These are phyloP conservation scores for Stachybotrys chlorohalonatus DNA, from an alignment of 2,329 filamentous ascomycete genomes.

Conservation along the genomic window DNA sequence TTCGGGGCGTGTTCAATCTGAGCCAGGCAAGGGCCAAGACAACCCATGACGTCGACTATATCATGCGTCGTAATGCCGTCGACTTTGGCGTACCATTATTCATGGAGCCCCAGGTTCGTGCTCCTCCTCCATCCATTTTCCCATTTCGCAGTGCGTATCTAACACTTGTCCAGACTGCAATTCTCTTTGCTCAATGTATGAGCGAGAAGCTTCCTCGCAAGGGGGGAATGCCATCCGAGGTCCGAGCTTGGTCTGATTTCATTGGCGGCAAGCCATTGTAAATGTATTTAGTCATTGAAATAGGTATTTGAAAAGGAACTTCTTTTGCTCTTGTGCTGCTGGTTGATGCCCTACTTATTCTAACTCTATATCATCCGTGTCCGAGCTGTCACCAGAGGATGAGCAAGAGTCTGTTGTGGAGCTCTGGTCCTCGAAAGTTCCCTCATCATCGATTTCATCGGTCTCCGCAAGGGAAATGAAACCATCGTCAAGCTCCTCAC, in stretches of 20 bases:
- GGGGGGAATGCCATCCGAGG: constrained; percentile 84
- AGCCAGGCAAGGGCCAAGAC: constrained; percentile 77
- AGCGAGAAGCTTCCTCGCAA: constrained; percentile 85
- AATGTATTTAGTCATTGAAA: constrained; percentile 11
- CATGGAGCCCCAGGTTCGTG: constrained; percentile 90
- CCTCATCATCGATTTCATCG: too few relatives aligned
- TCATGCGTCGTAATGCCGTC: constrained; percentile 96
- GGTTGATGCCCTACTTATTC: too few relatives aligned
- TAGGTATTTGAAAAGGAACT: too few relatives aligned
- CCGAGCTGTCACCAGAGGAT: too few relatives aligned
- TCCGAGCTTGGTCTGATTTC: constrained; percentile 92
- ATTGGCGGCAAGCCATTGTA: constrained; percentile 78
- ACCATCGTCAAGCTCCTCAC: too few relatives aligned
- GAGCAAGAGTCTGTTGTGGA: too few relatives aligned
- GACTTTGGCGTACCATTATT: constrained; percentile 97
- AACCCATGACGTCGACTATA: constrained; percentile 86
- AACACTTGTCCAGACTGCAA: constrained; percentile 59
- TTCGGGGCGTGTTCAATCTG: constrained; percentile 92
- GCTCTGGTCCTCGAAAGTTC: too few relatives aligned
- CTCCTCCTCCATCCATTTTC: background rate
- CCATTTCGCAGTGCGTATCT: background rate
- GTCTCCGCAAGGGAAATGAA: too few relatives aligned
- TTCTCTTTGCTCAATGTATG: constrained; percentile 95
- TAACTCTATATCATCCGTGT: too few relatives aligned
- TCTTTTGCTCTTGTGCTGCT: too few relatives aligned